Percentiles rank a stretch among this genome's conserved stretches.
phyloP scores from a whole-genome alignment of 352 stramenopile genomes.

The Phytophthora agathidicida region DNA sequence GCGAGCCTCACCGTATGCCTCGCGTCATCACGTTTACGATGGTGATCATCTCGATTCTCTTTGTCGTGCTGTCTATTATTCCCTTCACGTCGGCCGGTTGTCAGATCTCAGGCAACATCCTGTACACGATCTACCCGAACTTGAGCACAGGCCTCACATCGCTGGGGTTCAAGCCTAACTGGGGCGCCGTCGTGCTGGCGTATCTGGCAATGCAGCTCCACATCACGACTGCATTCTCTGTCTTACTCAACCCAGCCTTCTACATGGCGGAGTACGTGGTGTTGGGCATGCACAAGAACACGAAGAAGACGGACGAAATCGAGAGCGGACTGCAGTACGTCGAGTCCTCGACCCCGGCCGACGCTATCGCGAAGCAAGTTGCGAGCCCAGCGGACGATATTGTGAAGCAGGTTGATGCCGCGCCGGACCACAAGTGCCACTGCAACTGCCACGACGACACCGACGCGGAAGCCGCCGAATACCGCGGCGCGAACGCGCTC shows the following conservation, averaged over 20 bases:
- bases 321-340: conserved; percentile 35
- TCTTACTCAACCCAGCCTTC: conserved; percentile 45
- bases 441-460: conserved; percentile 42
- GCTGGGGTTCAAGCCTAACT: conserved; percentile 42
- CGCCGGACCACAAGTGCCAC: conserved; percentile 38
- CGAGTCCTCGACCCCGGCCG: conserved; percentile 21
- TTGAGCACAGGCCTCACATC: conserved; percentile 38
- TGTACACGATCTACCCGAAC: conserved; percentile 55
- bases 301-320: conserved; percentile 16
- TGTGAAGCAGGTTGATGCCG: conserved; percentile 22
- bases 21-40: conserved; percentile 39
- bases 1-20: conserved; percentile 32
- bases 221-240: conserved; percentile 44
- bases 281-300: conserved; percentile 50
- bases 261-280: conserved; percentile 42
- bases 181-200: conserved; percentile 31
- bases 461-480: conserved; percentile 35
- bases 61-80: conserved; percentile 36
- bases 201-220: conserved; percentile 36
- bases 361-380: conserved; percentile 26
- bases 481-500: conserved; percentile 44
- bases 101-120: conserved; percentile 63
- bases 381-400: conserved; percentile 25
- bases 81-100: conserved; percentile 54
- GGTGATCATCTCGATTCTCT: conserved; percentile 41